phyloP scores from a whole-genome alignment of 345 rosid genomes.

The Carallia pectinifolia region DNA sequence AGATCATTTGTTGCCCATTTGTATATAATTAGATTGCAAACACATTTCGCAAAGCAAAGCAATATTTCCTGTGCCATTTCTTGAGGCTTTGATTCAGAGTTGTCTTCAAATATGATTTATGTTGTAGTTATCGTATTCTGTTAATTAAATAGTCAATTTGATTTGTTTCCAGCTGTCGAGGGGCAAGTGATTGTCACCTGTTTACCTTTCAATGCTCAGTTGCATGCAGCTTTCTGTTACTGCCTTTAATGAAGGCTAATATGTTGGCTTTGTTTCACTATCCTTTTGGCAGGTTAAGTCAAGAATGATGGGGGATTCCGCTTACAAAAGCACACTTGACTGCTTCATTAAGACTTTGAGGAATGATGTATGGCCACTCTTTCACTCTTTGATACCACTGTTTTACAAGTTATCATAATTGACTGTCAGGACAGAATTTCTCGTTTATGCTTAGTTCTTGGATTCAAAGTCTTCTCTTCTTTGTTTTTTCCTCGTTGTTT shows the following conservation, averaged over 20 bases:
- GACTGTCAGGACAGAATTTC: too few species aligned
- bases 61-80: not conserved
- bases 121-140: not conserved
- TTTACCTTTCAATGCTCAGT: not conserved
- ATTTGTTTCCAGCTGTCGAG: not conserved
- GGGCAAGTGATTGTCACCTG: not conserved
- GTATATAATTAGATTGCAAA: too few species aligned
- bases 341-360: slow-evolving; percentile 89
- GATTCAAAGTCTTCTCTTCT: too few species aligned
- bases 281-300: slow-evolving; percentile 74
- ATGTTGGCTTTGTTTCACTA: slow-evolving; percentile 1
- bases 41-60: too few species aligned
- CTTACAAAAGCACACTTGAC: slow-evolving; percentile 88
- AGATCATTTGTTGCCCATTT: too few species aligned
- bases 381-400: not conserved
- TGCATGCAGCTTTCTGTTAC: not conserved
- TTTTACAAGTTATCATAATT: too few species aligned
- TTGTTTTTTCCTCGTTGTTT: too few species aligned
- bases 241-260: slow-evolving; percentile 4
- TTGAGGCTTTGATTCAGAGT: not conserved
- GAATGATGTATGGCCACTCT: slow-evolving; percentile 58
- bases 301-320: slow-evolving; percentile 98
- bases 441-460: too few species aligned
- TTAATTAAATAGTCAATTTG: not conserved
- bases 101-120: not conserved